Evolutionary conservation across 495 filamentous ascomycete genomes (phyloP).

Genomic region (Penicillium turbatum): DNA sequence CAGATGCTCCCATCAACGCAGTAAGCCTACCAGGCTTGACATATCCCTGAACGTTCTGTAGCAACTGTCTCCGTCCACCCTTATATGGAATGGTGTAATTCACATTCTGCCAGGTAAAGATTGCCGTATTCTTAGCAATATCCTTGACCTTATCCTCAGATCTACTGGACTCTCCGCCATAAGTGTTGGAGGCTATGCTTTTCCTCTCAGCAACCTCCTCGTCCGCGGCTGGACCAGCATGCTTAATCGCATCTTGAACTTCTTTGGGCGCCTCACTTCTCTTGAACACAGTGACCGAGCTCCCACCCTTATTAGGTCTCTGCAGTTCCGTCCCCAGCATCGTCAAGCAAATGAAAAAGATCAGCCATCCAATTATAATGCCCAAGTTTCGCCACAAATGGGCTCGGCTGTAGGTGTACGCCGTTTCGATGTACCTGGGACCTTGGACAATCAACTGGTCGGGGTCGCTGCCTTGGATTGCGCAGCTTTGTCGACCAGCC

Average conservation of each 20-base stretch:
- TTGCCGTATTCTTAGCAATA: conserved; percentile 54
- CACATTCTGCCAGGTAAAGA: conserved; percentile 78
- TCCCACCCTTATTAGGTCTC: conserved; percentile 68
- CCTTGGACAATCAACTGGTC: conserved; percentile 51
- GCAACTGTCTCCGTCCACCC: conserved; percentile 52
- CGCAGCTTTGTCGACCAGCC: conserved; percentile 55
- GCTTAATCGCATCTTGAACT: conserved; percentile 42
- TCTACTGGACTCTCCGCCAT: conserved; percentile 22
- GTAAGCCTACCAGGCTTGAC: conserved; percentile 69
- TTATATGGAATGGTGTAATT: conserved; percentile 68
- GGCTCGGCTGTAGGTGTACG: conserved; percentile 50
- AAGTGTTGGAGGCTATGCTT: conserved; percentile 15
- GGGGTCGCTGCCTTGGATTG: conserved; percentile 50
- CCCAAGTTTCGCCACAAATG: conserved; percentile 63
- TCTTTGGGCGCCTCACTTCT: conserved; percentile 54
- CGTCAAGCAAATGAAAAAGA: conserved; percentile 50
- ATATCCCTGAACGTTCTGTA: conserved; percentile 63
- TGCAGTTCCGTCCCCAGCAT: conserved; percentile 65
- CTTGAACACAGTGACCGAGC: conserved; percentile 65
- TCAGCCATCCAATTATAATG: conserved; percentile 54
- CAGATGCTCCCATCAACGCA: conserved; percentile 64
- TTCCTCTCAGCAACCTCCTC: conserved; percentile 43
- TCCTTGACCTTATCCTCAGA: conserved; percentile 30
- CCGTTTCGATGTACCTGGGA: conserved; percentile 47
- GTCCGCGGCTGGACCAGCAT: conserved; percentile 37